A percentile compares a stretch with the other conserved stretches of the same genome.
These are phyloP conservation scores for Bacterosira constricta DNA, from an alignment of 108 stramenopile genomes.

Conservation along the genomic window DNA sequence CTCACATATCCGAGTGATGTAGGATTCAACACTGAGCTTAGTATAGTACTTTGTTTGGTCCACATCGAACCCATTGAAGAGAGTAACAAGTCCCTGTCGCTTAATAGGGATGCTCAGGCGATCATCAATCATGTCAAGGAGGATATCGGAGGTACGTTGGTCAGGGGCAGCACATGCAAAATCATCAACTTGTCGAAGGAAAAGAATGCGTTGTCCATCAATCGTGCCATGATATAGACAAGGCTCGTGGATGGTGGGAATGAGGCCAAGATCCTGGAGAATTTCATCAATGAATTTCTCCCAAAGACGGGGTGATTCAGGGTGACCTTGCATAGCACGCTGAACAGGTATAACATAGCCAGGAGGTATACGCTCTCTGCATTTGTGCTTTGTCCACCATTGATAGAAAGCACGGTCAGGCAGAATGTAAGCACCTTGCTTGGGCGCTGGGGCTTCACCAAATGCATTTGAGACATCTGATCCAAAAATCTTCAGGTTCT, in stretches of 20 bases:
- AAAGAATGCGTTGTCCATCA: constrained; percentile 18
- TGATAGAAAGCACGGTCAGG: constrained; percentile 33
- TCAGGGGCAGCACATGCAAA: constrained; percentile 25
- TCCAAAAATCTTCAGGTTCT: constrained; percentile 13
- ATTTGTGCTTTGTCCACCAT: constrained; percentile 27
- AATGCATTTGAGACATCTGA: constrained; percentile 52
- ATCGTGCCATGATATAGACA: constrained; percentile 10
- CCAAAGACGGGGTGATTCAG: constrained; percentile 21
- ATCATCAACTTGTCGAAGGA: constrained; percentile 58
- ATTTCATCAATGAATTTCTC: constrained; percentile 21
- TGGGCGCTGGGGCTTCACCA: constrained; percentile 37
- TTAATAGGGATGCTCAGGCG: constrained; percentile 1
- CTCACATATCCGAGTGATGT: constrained; percentile 21
- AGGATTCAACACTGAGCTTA: constrained; percentile 25
- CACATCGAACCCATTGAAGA: constrained; percentile 46
- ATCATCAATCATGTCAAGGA: constrained; percentile 12
- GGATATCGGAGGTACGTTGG: not conserved
- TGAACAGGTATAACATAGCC: constrained; percentile 24
- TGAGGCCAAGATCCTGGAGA: not conserved
- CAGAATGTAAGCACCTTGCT: constrained; percentile 20
- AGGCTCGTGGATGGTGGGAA: constrained; percentile 7
- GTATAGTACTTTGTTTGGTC: constrained; percentile 32
- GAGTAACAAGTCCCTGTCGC: constrained; percentile 34
- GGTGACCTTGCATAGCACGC: constrained; percentile 6
- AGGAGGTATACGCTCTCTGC: constrained; percentile 13